Evolutionary conservation across 495 filamentous ascomycete genomes (phyloP), one percentile per base, ranked within the genome.

Genomic region (Cladorrhinum samala): DNA sequence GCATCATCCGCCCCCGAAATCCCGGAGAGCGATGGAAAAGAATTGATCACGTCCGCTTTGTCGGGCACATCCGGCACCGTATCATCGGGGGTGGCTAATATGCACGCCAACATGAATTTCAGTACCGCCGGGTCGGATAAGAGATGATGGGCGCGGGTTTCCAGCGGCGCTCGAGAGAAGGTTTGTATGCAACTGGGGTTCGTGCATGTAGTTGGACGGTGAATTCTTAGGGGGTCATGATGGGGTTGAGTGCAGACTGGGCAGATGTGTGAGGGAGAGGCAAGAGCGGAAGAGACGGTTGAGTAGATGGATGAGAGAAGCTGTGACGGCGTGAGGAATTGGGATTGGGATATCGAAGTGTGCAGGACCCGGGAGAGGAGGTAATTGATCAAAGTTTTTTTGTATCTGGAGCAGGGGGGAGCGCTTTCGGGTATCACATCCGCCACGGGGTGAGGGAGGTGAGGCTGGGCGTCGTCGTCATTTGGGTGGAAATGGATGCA

Each of bases 401-500:
- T 44, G 11, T 46, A 46, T 8, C 50, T 45, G 33, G 33, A 50
- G 50, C 55, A 58, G 25, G 50, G n/a, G n/a, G n/a, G 23, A 18
- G 6, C 46, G 27, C 55, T 41, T 42, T 58, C 50, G 5, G 55
- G 55, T 45, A 49, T 44, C 14, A 46, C 25, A 17, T 36, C 38
- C 2, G 39, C 48, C 21, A 58, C 50, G 16, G 18, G 16, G 44
- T 39, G 53, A 3, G 40, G 44, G 9, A 39, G 41, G 21, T 58
- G 55, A 13, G 49, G 33, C 16, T 49, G 19, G 13, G 44, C 37
- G 7, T 21, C 38, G 9, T 39, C 45, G 9, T 54, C 55, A 9
- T 58, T 58, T 9, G 55, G 55, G 50, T 39, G 27, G 11, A 53
- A 49, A 30, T 58, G 55, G 19, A 54, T 49, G 41, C 55, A 58